Conservation (phyloP, 2,329 filamentous ascomycete species). For the Triangularia setosa region DNA sequence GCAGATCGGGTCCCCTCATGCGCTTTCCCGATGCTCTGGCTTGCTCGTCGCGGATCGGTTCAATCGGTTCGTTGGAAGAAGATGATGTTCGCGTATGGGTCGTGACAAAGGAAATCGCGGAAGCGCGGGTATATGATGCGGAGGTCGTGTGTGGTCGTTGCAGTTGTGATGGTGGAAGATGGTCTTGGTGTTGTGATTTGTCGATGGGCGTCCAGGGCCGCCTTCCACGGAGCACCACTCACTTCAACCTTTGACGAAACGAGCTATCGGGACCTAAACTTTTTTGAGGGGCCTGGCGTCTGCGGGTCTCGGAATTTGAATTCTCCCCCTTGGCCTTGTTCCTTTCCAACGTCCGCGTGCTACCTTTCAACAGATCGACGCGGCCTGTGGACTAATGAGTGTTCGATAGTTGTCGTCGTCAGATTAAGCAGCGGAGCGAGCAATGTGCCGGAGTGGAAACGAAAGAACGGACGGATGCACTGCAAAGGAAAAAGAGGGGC, state of each 20-base stretch:
- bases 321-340: slow-evolving; percentile 14
- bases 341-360: neutral
- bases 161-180: neutral
- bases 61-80: neutral
- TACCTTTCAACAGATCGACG: neutral
- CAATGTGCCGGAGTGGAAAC: neutral
- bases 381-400: neutral
- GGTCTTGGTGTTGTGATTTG: neutral
- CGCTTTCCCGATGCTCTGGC: neutral
- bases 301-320: slow-evolving; percentile 17
- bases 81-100: neutral
- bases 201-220: neutral
- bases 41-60: neutral
- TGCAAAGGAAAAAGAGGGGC: neutral
- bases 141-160: neutral
- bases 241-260: slow-evolving; percentile 8
- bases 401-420: neutral
- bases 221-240: neutral
- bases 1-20: neutral
- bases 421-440: neutral
- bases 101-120: neutral
- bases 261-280: slow-evolving; percentile 14
- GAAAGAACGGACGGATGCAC: neutral
- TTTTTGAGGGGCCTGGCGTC: slow-evolving; percentile 20
- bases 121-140: neutral